These are phyloP conservation scores for Amanita rimosa DNA, from an alignment of 768 basidiomycete species.

Conservation along the genomic window DNA sequence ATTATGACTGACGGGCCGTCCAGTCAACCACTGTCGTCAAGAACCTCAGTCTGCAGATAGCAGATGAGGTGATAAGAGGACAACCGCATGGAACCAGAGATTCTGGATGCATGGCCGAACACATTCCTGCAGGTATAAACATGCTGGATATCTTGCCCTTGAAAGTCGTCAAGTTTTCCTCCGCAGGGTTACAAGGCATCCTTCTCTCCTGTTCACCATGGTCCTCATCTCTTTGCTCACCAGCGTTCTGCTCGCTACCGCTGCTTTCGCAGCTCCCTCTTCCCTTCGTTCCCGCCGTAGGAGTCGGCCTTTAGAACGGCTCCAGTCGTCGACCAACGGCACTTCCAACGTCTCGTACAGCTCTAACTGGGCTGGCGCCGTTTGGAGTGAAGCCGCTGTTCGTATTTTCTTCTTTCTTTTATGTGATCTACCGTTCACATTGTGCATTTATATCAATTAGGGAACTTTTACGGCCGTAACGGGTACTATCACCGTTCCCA, in stretches of 20 bases:
- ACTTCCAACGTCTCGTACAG: slow-evolving; percentile 17
- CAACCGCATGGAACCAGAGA: no score
- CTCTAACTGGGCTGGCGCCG: slow-evolving; percentile 25
- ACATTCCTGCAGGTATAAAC: no score
- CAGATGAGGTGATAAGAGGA: no score
- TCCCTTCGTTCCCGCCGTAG: not conserved
- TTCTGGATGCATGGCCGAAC: no score
- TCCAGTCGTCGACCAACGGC: slow-evolving; percentile 6
- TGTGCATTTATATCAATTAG: not conserved
- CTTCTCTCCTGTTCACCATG: not conserved
- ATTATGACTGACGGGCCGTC: no score
- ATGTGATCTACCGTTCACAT: not conserved
- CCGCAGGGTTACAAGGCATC: no score
- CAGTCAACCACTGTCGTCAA: no score
- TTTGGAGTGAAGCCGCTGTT: slow-evolving; percentile 16
- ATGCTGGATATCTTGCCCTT: no score
- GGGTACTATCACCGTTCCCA: slow-evolving; percentile 22
- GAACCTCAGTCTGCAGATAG: no score
- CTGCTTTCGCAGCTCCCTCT: not conserved
- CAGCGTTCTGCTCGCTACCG: not conserved
- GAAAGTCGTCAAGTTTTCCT: no score
- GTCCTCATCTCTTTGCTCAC: not conserved
- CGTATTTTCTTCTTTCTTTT: not conserved
- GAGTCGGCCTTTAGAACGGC: not conserved
- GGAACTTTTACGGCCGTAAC: slow-evolving; percentile 14